Evolutionary conservation across 176 grass and related monocot genomes (phyloP), one percentile per base, ranked within the genome.

Genomic region (Elymus sibiricus): DNA sequence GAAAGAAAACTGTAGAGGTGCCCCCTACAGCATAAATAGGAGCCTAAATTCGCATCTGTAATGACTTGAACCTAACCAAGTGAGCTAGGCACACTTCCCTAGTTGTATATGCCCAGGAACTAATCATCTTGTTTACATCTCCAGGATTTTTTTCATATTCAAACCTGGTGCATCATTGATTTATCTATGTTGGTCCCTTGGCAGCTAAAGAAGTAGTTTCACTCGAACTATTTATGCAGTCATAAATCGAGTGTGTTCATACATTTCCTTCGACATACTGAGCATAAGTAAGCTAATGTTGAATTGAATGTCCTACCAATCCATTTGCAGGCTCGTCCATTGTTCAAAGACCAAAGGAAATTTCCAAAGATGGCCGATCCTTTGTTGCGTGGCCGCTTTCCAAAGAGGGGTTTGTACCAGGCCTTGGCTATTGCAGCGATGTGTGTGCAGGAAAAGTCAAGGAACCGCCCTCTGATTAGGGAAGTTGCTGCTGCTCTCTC

Each of bases 291-390:
- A 74, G 22, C 74, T 75, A 59, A 76, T 79, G 38, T 61, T 62
- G 15, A 74, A 74, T 14, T 73, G 15, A 87, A 82, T 60, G n/a
- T 69, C 79, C 43, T 63, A 19, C 14, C 4, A 22, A 93, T 72
- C 29, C 74, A 42, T 88, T 62, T 82, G 29, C 86, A 97, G 95
- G 92, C 95, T 71, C 90, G 92, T 44, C 95, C 95, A 47, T 84
- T 97, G 65, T 97, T 97, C 83, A 97, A 94, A 86, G 90, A 94
- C 85, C 84, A 86, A 88, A 89, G 77, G 39, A 97, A 91, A 24
- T 97, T 94, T 76, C 43, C 90, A 38, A 94, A 73, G 77, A 97
- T 97, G 92, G 92, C 84, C 14, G 92, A 97, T 90, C 92, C 92
- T 14, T 71, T 83, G 82, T 46, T 97, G 59, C 56, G 32, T 60